Base-by-base conservation (phyloP, 176 grass and related monocot species). In the Triticum urartu region DNA sequence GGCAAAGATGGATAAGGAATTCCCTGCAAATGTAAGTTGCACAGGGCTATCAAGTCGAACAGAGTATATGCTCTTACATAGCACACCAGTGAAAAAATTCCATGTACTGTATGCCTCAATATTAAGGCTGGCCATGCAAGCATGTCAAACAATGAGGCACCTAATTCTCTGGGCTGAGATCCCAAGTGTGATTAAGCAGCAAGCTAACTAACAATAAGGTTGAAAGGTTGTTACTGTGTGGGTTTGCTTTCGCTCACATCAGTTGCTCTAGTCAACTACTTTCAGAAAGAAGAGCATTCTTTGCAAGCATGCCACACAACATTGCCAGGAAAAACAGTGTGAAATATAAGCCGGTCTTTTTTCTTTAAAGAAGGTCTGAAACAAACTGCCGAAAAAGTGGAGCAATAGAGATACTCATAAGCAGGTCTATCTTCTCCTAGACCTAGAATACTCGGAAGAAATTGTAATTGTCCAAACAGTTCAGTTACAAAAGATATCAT, bases 1-100 rank as follows among this genome's bases (percentile, higher is more conserved):
- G 79, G 79, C 86, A 99, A 89, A 80, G 97, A 80, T 88, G 85
- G 90, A 85, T 91, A 99, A 60, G 94, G 94, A 79, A 96, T 81
- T 79, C 94, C 94, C 97, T 99, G 87, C 54, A 92, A 58, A 78
- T 50, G 64, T 22, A 78, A 47, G 42, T 75, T 63, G 22, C 68
- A 88, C 21, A 72, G 39, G 5, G 28, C 52, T 85, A 40, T 36
- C 4, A 63, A 39, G 8, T 85, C 45, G 48, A 76, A 86, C 21
- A 63, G 33, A 5, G 32, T 72, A 40, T 78, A 65, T 72, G 32
- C 21, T 67, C 25, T 78, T 71, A 77, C 28, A 90, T 9, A 30
- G 22, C 39, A 64, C 11, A 20, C 9, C 15, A 77, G 8, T 30
- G 8, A 86, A 84, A 80, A 68, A 36, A 47, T 68, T 68, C 35